Evolutionary conservation across 139 green algal genomes (phyloP), one percentile per base, ranked within the genome.

Genomic region (Parachlorella kessleri): DNA sequence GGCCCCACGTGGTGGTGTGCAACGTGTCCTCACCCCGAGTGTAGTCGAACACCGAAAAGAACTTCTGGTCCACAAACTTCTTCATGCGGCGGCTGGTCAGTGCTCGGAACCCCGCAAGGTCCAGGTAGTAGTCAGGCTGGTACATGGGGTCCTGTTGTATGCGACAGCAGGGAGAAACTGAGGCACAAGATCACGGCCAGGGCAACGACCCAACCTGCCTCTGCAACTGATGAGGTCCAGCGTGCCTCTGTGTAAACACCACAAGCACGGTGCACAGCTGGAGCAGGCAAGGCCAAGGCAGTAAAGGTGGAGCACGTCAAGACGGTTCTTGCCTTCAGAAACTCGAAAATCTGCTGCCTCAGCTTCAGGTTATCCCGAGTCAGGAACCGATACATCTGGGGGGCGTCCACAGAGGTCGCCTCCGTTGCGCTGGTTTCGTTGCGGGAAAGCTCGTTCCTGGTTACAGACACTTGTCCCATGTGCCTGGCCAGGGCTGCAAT

Each of bases 41-140:
- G 21, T 59, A 59, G 21, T 59, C 63, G 24, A 7, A 73, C 14
- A 84, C 73, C 1, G 81, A 85, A 73, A 96, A 97, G 82, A 94
- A 97, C 30, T 83, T 77, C 70, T 92, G 78, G 2, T 30, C 76
- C 1, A 91, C 79, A 74, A 94, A 93, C 68, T 87, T 87, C 68
- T 89, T 72, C 28, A 97, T 76, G 3, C 93, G 88, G 69, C 90
- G 77, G 73, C 92, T 83, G 1, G 93, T 97, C n/a, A 91, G 87
- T 74, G 95, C 91, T 5, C 93, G 74, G 63, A 93, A 93, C 24
- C 93, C 93, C 53, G 85, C 77, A 24, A 97, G 73, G 3, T 76
- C 79, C 23, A 92, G 84, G 80, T 95, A 91, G 81, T 95, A 81
- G 76, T 95, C 88, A 24, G 92, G 91, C 32, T 80, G 75, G 79